Evolutionary conservation across 805 yeast genomes (phyloP).

Genomic region (Torulaspora quercuum): DNA sequence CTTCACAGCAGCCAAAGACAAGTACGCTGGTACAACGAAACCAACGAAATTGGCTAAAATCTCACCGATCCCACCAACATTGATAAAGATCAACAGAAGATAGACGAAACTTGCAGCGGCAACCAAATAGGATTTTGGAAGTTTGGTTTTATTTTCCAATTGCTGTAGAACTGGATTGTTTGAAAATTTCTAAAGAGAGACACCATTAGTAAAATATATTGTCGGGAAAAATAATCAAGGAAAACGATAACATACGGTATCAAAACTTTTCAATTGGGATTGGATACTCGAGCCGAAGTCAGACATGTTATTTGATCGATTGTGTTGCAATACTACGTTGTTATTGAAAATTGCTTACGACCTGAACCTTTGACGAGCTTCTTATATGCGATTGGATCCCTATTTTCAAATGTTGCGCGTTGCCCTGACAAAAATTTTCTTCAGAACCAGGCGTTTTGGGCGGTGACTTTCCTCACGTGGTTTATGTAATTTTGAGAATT

Average conservation of each 20-base stretch:
- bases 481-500: too few relatives aligned
- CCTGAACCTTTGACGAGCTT: too few relatives aligned
- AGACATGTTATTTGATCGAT: conserved; percentile 33
- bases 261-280: conserved; percentile 46
- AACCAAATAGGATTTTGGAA: conserved; percentile 85
- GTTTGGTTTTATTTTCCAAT: conserved; percentile 44
- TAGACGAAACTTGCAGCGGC: conserved; percentile 63
- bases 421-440: too few relatives aligned
- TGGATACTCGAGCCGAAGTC: conserved; percentile 47
- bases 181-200: conserved; percentile 9
- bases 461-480: too few relatives aligned
- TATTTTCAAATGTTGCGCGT: too few relatives aligned
- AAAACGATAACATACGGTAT: conserved; percentile 40
- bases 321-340: not conserved
- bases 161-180: conserved; percentile 33
- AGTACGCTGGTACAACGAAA: conserved; percentile 84
- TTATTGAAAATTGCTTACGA: not conserved
- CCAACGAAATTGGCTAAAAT: conserved; percentile 90
- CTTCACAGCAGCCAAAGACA: conserved; percentile 78
- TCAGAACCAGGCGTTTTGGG: too few relatives aligned
- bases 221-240: not conserved
- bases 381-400: too few relatives aligned
- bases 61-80: conserved; percentile 94
- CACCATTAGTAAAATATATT: not conserved
- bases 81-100: conserved; percentile 75